Conservation (phyloP, 306 rosid species). For the Mucuna pruriens region DNA sequence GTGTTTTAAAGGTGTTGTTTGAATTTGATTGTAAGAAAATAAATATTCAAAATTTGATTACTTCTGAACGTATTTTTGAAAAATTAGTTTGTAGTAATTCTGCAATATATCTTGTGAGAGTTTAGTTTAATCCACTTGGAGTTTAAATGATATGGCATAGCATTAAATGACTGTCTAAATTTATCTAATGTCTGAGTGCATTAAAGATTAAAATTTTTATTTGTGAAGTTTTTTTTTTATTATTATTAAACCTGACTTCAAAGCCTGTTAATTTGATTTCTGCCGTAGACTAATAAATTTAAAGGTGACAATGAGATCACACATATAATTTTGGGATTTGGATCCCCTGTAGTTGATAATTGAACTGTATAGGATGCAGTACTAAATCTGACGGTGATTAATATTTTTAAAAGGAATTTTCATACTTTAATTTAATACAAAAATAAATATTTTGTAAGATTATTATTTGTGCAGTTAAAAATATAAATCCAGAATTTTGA, state of each 20-base stretch:
- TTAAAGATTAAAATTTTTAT: background rate
- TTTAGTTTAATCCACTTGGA: background rate
- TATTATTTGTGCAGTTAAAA: too few relatives aligned
- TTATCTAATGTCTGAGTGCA: too few relatives aligned
- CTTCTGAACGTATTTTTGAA: conserved; percentile 8
- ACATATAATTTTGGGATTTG: background rate
- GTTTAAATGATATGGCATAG: background rate
- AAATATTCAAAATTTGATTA: too few relatives aligned
- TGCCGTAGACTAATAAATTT: background rate
- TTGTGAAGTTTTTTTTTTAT: background rate
- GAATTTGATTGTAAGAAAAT: conserved; percentile 7
- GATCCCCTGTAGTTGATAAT: too few relatives aligned
- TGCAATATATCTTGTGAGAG: background rate
- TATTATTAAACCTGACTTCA: background rate
- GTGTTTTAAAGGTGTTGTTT: background rate
- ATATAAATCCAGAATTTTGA: background rate
- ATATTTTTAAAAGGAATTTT: too few relatives aligned
- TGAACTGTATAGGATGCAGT: too few relatives aligned
- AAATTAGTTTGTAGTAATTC: background rate
- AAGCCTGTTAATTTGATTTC: background rate
- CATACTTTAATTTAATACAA: too few relatives aligned
- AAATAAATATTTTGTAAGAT: too few relatives aligned
- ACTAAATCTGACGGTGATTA: too few relatives aligned
- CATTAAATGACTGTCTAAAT: background rate
- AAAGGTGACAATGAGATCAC: background rate